A percentile compares a stretch with the other conserved stretches of the same genome.
phyloP scores from a whole-genome alignment of 305 asterid species.

The Fraxinus dipetala region DNA sequence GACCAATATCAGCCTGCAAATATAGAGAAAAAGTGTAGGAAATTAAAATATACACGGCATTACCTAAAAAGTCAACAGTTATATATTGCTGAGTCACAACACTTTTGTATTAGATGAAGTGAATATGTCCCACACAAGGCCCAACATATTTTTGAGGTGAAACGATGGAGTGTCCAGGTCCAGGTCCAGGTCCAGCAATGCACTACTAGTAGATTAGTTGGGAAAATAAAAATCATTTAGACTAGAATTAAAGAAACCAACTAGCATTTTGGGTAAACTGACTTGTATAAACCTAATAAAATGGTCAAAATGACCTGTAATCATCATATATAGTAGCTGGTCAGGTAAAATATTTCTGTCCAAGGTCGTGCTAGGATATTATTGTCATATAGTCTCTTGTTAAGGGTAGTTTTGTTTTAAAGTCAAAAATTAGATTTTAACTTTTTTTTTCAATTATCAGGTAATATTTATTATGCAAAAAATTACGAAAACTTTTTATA shows the following conservation, averaged over 20 bases:
- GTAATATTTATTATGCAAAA: too few relatives aligned
- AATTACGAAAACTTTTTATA: too few relatives aligned
- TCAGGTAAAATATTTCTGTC: not conserved
- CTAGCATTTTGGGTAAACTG: not conserved
- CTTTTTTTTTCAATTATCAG: too few relatives aligned
- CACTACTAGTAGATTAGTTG: not conserved
- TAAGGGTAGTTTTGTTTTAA: too few relatives aligned
- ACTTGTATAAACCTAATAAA: not conserved
- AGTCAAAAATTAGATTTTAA: too few relatives aligned
- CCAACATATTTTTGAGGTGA: not conserved
- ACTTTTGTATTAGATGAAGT: not conserved
- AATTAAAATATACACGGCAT: not conserved
- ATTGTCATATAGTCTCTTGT: too few relatives aligned
- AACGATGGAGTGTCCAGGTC: not conserved
- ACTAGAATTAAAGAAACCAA: not conserved
- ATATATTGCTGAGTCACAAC: not conserved
- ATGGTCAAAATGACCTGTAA: not conserved
- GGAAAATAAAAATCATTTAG: not conserved
- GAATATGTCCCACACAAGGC: not conserved
- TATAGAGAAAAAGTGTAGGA: not conserved
- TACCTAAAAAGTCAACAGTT: not conserved
- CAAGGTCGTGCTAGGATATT: not conserved
- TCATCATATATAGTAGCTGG: not conserved
- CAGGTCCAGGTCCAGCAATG: not conserved
- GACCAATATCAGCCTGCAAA: slow-evolving; percentile 85